These are phyloP conservation scores for Trichoderma gracile DNA, from an alignment of 2,329 filamentous ascomycete species.

Conservation along the genomic window DNA sequence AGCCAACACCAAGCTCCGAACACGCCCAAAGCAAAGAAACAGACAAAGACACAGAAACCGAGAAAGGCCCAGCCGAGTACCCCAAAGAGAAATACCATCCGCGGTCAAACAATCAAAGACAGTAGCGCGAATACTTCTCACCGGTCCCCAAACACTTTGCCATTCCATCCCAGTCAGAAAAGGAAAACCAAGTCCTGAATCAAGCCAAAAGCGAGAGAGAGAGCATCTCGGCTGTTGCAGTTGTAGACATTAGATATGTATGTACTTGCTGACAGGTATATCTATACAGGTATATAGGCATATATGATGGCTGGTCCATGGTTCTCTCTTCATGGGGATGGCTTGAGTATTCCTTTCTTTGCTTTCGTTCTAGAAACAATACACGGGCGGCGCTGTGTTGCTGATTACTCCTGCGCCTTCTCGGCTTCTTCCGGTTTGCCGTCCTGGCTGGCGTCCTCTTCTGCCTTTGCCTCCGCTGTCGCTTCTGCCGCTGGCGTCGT, in stretches of 20 bases:
- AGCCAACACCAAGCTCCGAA: no score
- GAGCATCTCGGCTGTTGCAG: slow-evolving; percentile 28
- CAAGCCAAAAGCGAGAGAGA: no score
- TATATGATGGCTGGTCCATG: slow-evolving; percentile 9
- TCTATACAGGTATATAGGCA: slow-evolving; percentile 30
- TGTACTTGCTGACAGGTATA: slow-evolving; percentile 28
- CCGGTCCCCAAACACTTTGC: no score
- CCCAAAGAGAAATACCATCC: no score
- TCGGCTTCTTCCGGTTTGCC: slow-evolving; percentile 25
- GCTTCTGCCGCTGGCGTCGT: not conserved
- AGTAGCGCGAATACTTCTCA: no score
- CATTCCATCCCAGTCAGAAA: not conserved
- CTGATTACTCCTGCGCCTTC: slow-evolving; percentile 20
- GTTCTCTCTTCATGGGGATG: slow-evolving; percentile 27
- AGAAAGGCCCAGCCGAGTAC: no score
- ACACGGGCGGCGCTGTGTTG: slow-evolving; percentile 16
- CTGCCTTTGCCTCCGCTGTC: slow-evolving; percentile 15
- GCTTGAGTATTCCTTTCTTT: slow-evolving; percentile 29
- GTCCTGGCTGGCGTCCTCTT: slow-evolving; percentile 27
- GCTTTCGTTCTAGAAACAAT: slow-evolving; percentile 28
- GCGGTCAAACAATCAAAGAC: no score
- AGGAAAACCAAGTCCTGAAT: not conserved
- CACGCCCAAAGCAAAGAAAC: no score
- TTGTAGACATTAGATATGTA: slow-evolving; percentile 44
- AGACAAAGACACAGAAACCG: no score